phyloP scores from a whole-genome alignment of 495 filamentous ascomycete species.

The Jackrogersella minutella region DNA sequence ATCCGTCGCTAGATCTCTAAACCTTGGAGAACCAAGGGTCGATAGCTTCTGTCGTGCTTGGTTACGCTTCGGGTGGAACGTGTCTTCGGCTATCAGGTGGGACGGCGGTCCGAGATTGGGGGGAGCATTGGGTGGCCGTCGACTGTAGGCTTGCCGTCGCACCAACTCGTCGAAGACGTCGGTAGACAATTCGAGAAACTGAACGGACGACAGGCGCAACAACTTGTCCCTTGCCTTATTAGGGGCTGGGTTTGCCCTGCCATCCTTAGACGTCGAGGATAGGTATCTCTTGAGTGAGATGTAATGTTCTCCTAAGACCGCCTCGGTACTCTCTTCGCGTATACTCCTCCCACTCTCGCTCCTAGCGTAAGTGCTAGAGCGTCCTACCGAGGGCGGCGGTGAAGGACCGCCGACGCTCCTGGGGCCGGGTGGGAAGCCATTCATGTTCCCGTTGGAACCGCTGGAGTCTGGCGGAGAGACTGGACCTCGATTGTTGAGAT shows the following conservation, averaged over 20 bases:
- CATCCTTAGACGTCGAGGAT: conserved; percentile 72
- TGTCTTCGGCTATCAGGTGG: conserved; percentile 79
- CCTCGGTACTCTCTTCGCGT: conserved; percentile 59
- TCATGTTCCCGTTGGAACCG: conserved; percentile 66
- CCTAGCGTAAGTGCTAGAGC: conserved; percentile 73
- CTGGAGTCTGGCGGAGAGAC: conserved; percentile 76
- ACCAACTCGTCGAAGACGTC: conserved; percentile 97
- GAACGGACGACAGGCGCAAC: conserved; percentile 82
- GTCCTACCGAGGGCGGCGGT: conserved; percentile 83
- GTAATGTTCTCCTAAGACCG: conserved; percentile 78
- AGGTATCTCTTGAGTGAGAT: conserved; percentile 79
- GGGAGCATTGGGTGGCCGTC: conserved; percentile 62
- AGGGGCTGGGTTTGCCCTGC: conserved; percentile 74
- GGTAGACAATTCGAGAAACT: conserved; percentile 96
- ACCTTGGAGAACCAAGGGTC: conserved; percentile 81
- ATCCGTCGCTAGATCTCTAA: conserved; percentile 91
- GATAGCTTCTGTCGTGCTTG: conserved; percentile 94
- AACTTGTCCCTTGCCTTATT: conserved; percentile 94
- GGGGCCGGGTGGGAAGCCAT: conserved; percentile 60
- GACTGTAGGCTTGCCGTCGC: conserved; percentile 72
- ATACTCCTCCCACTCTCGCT: conserved; percentile 66
- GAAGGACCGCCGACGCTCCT: conserved; percentile 71
- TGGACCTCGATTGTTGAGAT: conserved; percentile 65
- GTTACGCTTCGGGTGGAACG: conserved; percentile 96
- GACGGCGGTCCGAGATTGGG: conserved; percentile 64